phyloP scores from a whole-genome alignment of 768 basidiomycete genomes.

The Boletellus ananiceps region DNA sequence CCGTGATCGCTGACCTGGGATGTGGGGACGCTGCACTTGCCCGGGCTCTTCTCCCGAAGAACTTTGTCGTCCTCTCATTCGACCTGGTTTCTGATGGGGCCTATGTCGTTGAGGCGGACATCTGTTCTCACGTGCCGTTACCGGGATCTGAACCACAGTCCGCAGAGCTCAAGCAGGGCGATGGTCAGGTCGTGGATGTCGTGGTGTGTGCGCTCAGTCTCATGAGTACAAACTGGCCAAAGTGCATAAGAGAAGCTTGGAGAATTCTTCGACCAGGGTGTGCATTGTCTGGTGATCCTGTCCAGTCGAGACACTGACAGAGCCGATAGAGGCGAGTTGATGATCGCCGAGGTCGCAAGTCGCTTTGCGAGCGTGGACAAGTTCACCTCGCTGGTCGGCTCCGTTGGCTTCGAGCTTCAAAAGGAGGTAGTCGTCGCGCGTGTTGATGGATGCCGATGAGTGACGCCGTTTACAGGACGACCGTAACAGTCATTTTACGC shows the following conservation, averaged over 20 bases:
- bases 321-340: slow-evolving; percentile 62
- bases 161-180: slow-evolving; percentile 39
- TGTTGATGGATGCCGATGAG: background rate
- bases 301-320: slow-evolving; percentile 7
- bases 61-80: slow-evolving; percentile 68
- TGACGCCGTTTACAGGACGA: slow-evolving; percentile 52
- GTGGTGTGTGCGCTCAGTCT: slow-evolving; percentile 92
- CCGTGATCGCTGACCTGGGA: slow-evolving; percentile 88
- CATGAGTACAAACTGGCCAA: slow-evolving; percentile 97
- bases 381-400: slow-evolving; percentile 58
- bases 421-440: slow-evolving; percentile 48
- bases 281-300: slow-evolving; percentile 26
- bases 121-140: slow-evolving; percentile 72
- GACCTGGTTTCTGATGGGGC: slow-evolving; percentile 72
- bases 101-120: slow-evolving; percentile 89
- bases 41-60: slow-evolving; percentile 62
- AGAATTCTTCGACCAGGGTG: slow-evolving; percentile 81
- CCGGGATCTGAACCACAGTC: slow-evolving; percentile 66
- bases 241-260: slow-evolving; percentile 84
- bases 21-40: slow-evolving; percentile 94
- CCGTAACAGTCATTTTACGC: slow-evolving; percentile 77
- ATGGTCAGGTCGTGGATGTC: slow-evolving; percentile 82
- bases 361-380: slow-evolving; percentile 66
- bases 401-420: slow-evolving; percentile 69
- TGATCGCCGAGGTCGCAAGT: slow-evolving; percentile 87